Evolutionary conservation across 345 rosid species (phyloP).

Genomic region (Ceriops tagal): DNA sequence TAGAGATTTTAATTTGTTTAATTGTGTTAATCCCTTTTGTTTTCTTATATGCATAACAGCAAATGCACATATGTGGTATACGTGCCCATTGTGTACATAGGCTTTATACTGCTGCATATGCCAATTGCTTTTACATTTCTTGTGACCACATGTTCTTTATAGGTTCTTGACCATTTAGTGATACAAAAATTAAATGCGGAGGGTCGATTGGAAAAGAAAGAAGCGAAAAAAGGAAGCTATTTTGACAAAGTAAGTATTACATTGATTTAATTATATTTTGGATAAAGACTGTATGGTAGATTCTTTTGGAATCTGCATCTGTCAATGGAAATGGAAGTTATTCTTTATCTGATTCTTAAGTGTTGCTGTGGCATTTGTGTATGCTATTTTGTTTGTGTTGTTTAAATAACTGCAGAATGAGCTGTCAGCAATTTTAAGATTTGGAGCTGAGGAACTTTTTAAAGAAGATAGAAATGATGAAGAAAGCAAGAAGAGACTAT

Average conservation of each 20-base stretch:
- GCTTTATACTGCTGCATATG: neutral
- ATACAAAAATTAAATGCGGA: conserved; percentile 98
- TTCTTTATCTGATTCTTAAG: neutral
- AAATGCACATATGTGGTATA: neutral
- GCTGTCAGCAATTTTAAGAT: conserved; percentile 94
- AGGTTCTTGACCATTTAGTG: conserved; percentile 99
- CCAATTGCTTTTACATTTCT: conserved; percentile 7
- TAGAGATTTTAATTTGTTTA: neutral
- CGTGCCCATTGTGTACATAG: neutral
- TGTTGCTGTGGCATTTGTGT: neutral
- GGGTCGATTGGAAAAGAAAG: conserved; percentile 99
- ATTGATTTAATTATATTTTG: neutral
- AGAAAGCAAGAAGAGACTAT: conserved; percentile 86
- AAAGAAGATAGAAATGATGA: conserved; percentile 96
- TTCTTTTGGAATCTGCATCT: neutral
- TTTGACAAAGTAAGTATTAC: conserved; percentile 80
- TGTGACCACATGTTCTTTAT: conserved; percentile 18
- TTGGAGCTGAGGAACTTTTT: conserved; percentile 98
- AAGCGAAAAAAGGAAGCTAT: conserved; percentile 76
- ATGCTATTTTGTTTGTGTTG: neutral
- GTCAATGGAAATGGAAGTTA: neutral
- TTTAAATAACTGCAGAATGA: conserved; percentile 60
- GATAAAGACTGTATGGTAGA: no score
- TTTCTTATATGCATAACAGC: neutral
- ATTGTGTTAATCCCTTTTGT: neutral